A percentile compares a stretch with the other conserved stretches of the same genome.
phyloP scores from a whole-genome alignment of 768 basidiomycete genomes.

The Holtermannia corniformis region DNA sequence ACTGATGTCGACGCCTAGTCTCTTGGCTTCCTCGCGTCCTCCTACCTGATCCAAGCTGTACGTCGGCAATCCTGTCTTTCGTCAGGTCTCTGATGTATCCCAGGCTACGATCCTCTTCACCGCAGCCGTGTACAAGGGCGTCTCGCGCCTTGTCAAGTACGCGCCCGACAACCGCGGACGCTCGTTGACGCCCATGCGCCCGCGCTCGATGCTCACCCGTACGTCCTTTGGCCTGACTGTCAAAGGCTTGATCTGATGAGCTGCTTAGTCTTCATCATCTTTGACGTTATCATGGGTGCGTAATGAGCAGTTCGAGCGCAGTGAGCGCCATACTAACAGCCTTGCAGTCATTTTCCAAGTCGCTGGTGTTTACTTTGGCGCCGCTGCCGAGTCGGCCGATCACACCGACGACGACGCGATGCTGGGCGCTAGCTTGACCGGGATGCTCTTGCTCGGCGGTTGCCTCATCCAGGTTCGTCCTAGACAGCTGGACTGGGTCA shows the following conservation, averaged over 20 bases:
- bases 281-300: slow-evolving; percentile 19
- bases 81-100: not conserved
- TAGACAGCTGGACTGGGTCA: not conserved
- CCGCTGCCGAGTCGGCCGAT: slow-evolving; percentile 14
- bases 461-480: not conserved
- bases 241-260: not conserved
- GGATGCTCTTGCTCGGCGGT: not conserved
- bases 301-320: not conserved
- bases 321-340: not conserved
- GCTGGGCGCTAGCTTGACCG: slow-evolving; percentile 19
- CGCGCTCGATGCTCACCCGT: slow-evolving; percentile 20
- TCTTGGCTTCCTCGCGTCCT: slow-evolving; percentile 16
- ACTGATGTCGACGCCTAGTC: too few relatives aligned
- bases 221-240: not conserved
- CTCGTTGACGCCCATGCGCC: slow-evolving; percentile 19
- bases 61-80: slow-evolving; percentile 2
- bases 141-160: slow-evolving; percentile 26
- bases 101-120: slow-evolving; percentile 28
- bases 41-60: slow-evolving; percentile 17
- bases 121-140: slow-evolving; percentile 21
- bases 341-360: slow-evolving; percentile 19
- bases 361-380: slow-evolving; percentile 16
- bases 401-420: slow-evolving; percentile 14
- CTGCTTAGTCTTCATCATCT: slow-evolving; percentile 17
- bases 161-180: slow-evolving; percentile 10